phyloP scores from a whole-genome alignment of 495 filamentous ascomycete genomes.

The Aspergillus coremiiformis region DNA sequence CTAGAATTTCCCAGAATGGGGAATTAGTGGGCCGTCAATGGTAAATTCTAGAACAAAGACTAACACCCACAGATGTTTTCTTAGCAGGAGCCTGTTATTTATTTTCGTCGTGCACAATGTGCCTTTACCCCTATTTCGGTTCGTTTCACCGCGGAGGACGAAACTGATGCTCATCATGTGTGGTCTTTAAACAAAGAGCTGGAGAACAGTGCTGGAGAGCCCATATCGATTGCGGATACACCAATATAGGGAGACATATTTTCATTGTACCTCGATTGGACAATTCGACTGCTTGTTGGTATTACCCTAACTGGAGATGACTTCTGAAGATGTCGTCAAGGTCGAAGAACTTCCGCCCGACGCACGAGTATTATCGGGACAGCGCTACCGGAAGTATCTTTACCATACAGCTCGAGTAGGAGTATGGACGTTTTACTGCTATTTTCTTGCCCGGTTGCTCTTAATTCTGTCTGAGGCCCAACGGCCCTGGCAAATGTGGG shows the following conservation, averaged over 20 bases:
- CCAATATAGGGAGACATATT: neutral
- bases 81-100: neutral
- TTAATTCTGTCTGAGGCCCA: slow-evolving; percentile 4
- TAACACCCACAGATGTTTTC: neutral
- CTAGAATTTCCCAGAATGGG: neutral
- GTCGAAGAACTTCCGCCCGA: slow-evolving; percentile 23
- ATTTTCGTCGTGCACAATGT: neutral
- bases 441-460: slow-evolving; percentile 18
- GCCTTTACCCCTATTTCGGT: neutral
- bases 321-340: slow-evolving; percentile 9
- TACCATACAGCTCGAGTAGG: slow-evolving; percentile 17
- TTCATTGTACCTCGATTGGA: neutral
- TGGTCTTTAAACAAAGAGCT: neutral
- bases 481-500: slow-evolving; percentile 27
- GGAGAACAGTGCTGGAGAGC: neutral
- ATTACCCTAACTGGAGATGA: slow-evolving; percentile 1
- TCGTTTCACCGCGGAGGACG: neutral
- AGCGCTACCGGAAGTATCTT: slow-evolving; percentile 19
- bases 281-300: neutral
- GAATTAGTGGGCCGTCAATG: slow-evolving; percentile 2
- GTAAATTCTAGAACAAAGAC: slow-evolving; percentile 7
- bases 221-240: neutral
- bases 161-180: neutral
- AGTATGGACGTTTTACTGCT: slow-evolving; percentile 18
- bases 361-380: slow-evolving; percentile 8